These are phyloP conservation scores for Wickerhamomyces rabaulensis DNA, from an alignment of 805 yeast genomes.

Conservation along the genomic window DNA sequence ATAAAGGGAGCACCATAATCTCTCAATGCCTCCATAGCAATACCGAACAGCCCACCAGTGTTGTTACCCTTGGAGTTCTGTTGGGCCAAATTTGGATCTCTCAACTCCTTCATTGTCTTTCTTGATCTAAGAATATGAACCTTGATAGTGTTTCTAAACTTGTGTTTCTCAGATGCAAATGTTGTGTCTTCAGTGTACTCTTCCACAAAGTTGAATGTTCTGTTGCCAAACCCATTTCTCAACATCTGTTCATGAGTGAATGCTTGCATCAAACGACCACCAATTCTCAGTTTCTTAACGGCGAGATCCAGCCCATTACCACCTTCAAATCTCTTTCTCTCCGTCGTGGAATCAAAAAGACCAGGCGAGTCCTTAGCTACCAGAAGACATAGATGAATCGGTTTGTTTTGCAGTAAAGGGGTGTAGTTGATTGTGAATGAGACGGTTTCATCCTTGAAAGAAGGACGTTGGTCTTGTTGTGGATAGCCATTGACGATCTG, in stretches of 20 bases:
- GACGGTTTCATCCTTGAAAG: constrained; percentile 3
- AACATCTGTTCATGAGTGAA: constrained; percentile 88
- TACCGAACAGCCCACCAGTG: constrained; percentile 70
- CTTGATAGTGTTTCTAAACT: constrained; percentile 55
- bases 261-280: constrained; percentile 85
- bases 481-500: constrained; percentile 29
- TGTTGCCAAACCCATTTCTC: constrained; percentile 67
- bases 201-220: constrained; percentile 74
- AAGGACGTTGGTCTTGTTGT: constrained; percentile 1
- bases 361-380: constrained; percentile 73
- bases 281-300: constrained; percentile 67
- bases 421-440: constrained; percentile 39
- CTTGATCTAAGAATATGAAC: constrained; percentile 72
- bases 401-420: constrained; percentile 61
- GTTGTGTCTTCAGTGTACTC: constrained; percentile 52
- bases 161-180: constrained; percentile 36
- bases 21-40: constrained; percentile 70
- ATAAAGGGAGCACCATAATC: constrained; percentile 50
- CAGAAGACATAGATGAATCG: constrained; percentile 74
- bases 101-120: constrained; percentile 61
- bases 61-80: constrained; percentile 71
- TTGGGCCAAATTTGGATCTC: constrained; percentile 80
- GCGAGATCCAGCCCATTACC: constrained; percentile 69
- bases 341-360: constrained; percentile 62
- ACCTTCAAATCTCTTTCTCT: constrained; percentile 46